These are phyloP conservation scores for Cadophora malorum DNA, from an alignment of 2,329 filamentous ascomycete genomes.

Conservation along the genomic window DNA sequence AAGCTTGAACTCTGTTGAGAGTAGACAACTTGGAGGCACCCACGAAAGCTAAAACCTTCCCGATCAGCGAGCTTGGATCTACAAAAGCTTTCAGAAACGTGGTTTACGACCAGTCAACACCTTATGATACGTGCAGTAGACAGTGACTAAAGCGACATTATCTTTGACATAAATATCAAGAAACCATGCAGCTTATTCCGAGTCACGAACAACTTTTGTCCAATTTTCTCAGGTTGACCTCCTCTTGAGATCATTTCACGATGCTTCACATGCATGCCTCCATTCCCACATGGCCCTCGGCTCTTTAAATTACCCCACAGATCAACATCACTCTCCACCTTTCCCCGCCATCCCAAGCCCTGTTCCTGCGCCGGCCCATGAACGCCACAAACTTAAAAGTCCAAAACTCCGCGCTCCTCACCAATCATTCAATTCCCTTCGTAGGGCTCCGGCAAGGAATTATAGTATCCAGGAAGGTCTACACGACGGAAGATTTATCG, in stretches of 20 bases:
- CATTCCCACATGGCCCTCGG: conserved; percentile 14
- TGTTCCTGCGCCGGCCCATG: conserved; percentile 11
- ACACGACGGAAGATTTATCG: neutral
- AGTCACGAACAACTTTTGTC: neutral
- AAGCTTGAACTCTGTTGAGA: neutral
- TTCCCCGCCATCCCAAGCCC: conserved; percentile 8
- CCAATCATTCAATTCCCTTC: neutral
- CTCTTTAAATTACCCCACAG: conserved; percentile 4
- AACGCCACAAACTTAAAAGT: neutral
- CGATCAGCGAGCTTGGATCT: neutral
- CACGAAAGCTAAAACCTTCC: neutral
- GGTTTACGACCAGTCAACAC: neutral
- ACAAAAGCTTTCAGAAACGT: neutral
- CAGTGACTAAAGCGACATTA: neutral
- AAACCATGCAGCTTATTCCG: neutral
- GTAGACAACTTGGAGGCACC: neutral
- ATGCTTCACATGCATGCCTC: conserved; percentile 13
- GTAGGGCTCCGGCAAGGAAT: neutral
- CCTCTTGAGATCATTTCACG: neutral
- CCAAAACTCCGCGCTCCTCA: neutral
- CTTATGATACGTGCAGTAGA: neutral
- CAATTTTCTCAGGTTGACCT: neutral
- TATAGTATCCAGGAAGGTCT: neutral
- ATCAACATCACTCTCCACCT: neutral
- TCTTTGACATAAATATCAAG: neutral